Conservation (phyloP, 106 monocot species). For the Vanilla planifolia region DNA sequence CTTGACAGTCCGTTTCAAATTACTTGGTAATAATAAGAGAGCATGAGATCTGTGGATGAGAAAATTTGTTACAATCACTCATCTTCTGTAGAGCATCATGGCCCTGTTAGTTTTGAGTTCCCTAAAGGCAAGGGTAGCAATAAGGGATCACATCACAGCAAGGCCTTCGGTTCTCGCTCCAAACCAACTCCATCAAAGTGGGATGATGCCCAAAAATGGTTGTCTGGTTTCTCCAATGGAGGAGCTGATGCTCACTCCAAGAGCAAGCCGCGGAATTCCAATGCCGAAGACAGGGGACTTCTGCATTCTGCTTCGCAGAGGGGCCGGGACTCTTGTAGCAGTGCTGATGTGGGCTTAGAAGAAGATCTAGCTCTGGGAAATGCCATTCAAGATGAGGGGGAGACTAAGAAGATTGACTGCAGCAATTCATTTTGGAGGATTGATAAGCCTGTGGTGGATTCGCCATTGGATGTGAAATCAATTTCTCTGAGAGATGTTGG, state of each 20-base stretch:
- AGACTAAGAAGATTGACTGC: conserved; percentile 87
- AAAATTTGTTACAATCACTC: conserved; percentile 23
- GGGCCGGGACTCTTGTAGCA: conserved; percentile 77
- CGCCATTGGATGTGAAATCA: conserved; percentile 24
- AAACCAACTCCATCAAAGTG: conserved; percentile 92
- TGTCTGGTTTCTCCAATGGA: conserved; percentile 47
- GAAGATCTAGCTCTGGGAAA: conserved; percentile 25
- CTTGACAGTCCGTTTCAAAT: neutral
- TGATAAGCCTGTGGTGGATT: conserved; percentile 26
- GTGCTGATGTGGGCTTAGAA: conserved; percentile 42
- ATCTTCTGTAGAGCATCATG: conserved; percentile 9
- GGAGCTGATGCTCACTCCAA: conserved; percentile 11
- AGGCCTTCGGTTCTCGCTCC: conserved; percentile 28
- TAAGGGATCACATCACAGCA: conserved; percentile 25
- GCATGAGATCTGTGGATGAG: conserved; percentile 40
- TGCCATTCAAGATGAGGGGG: conserved; percentile 41
- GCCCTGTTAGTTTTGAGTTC: conserved; percentile 33
- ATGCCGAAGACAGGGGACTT: conserved; percentile 75
- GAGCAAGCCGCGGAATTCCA: conserved; percentile 70
- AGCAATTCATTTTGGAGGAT: conserved; percentile 12
- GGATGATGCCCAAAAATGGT: conserved; percentile 99
- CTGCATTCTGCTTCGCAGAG: conserved; percentile 60
- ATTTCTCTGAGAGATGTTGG: conserved; percentile 83
- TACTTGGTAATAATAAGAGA: neutral
- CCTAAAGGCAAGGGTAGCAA: conserved; percentile 16